Conservation (phyloP, 768 basidiomycete genomes). For the Mycena vulgaris region DNA sequence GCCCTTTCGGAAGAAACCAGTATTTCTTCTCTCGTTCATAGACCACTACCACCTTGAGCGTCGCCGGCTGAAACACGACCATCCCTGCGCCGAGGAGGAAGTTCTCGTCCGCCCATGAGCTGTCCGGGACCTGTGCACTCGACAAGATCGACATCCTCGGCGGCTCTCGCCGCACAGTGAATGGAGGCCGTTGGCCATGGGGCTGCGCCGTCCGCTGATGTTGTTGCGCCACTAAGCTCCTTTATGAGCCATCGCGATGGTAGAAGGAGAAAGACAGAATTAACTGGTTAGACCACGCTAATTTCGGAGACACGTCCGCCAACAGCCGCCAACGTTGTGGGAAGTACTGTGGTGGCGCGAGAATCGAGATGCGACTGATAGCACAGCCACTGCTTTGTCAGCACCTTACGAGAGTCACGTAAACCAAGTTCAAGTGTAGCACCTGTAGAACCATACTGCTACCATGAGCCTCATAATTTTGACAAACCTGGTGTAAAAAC, state of each 20-base stretch:
- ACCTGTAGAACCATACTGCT: too few species aligned
- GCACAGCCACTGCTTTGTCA: too few species aligned
- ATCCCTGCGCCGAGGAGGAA: conserved; percentile 75
- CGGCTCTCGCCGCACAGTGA: neutral
- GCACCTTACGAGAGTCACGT: too few species aligned
- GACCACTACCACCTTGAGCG: conserved; percentile 67
- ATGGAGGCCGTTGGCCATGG: too few species aligned
- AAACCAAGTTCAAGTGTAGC: too few species aligned
- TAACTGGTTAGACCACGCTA: conserved; percentile 9
- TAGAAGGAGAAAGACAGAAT: conserved; percentile 10
- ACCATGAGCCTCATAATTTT: too few species aligned
- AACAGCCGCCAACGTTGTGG: too few species aligned
- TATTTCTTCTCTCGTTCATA: conserved; percentile 53
- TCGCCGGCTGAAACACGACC: conserved; percentile 74
- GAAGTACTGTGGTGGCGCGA: too few species aligned
- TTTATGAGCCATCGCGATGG: conserved; percentile 22
- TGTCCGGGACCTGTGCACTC: conserved; percentile 57
- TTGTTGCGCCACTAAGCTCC: conserved; percentile 21
- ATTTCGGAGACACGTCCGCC: too few species aligned
- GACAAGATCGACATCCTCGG: conserved; percentile 56
- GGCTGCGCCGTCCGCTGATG: neutral
- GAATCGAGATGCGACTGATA: too few species aligned
- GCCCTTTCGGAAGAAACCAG: conserved; percentile 77
- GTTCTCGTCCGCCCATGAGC: conserved; percentile 64
- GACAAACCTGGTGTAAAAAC: too few species aligned